Evolutionary conservation across 2,329 filamentous ascomycete species (phyloP), one percentile per base, ranked within the genome.

Genomic region (Diaporthe helianthi): DNA sequence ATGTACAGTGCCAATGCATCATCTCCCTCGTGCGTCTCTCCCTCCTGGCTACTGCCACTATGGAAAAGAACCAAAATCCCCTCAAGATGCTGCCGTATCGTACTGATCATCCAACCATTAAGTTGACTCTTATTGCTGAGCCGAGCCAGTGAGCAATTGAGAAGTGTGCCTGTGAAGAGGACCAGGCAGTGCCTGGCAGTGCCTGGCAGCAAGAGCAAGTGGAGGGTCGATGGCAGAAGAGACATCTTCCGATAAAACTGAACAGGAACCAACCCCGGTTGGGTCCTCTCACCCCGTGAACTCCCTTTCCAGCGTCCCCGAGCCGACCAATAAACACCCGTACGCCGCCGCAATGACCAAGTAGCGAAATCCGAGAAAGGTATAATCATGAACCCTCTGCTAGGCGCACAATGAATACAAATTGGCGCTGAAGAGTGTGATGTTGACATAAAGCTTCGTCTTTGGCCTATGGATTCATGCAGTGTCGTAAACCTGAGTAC

Each of bases 271-370:
- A 60, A 53, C 52, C 67, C 52, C 54, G 36, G 24, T 44, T 47
- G 44, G 29, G 22, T 65, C 24, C 66, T 65, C 49, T 41, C 53
- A 61, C 60, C 58, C 67, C 70, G 36, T 53, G 10, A 71, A 69
- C 63, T 69, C 70, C 67, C 55, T 29, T 44, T 58, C 65, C 53
- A 22, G 44, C 24, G 33, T 49, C 54, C 68, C 64, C 51, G 36
- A 53, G 44, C 41, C 58, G 68, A 54, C 71, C 68, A 41, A 67
- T 60, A 54, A 69, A 72, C 71, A 60, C 71, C 71, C 36, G 49
- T 67, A 72, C 71, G 69, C 71, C 71, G 69, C 69, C 71, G 71
- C 69, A 69, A 71, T 69, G 69, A 72, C 68, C 52, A 54, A 69
- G 61, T 54, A 69, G 71, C 69, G 65, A 70, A 64, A 72, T 71